phyloP scores from a whole-genome alignment of 108 stramenopile species.

The Aurantiochytrium sp. region DNA sequence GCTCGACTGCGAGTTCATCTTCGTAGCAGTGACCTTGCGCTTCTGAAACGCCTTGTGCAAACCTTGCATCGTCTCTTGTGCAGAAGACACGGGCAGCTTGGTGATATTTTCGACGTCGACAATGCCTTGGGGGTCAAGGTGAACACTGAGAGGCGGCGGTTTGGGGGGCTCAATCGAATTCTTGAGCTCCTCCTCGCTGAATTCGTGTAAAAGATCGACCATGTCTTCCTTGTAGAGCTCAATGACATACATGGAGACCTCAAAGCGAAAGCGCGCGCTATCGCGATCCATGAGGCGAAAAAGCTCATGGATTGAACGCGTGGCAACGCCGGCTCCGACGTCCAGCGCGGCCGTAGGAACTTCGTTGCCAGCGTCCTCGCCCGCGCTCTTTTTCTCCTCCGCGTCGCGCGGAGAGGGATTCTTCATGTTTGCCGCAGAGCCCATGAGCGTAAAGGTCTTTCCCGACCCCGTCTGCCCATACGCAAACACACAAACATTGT shows the following conservation, averaged over 20 bases:
- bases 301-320: neutral
- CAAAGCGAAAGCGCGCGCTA: neutral
- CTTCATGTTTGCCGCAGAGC: neutral
- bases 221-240: slow-evolving; percentile 18
- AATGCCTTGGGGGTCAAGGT: slow-evolving; percentile 49
- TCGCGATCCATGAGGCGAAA: neutral
- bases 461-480: slow-evolving; percentile 40
- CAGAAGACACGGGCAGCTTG: slow-evolving; percentile 38
- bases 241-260: neutral
- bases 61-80: slow-evolving; percentile 16
- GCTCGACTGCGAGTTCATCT: slow-evolving; percentile 58
- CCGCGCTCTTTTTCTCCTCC: neutral
- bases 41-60: slow-evolving; percentile 35
- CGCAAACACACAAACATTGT: slow-evolving; percentile 30
- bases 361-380: neutral
- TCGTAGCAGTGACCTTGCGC: slow-evolving; percentile 49
- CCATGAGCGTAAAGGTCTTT: slow-evolving; percentile 44
- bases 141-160: slow-evolving; percentile 51
- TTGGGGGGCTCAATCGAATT: neutral
- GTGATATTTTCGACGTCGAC: slow-evolving; percentile 34
- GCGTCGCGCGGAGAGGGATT: neutral
- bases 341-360: neutral
- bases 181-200: neutral
- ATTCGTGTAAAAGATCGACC: neutral
- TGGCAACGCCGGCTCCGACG: neutral